Base-by-base conservation (phyloP, 1,139 yeast species). In the Zygosaccharomyces pseudobailii region DNA sequence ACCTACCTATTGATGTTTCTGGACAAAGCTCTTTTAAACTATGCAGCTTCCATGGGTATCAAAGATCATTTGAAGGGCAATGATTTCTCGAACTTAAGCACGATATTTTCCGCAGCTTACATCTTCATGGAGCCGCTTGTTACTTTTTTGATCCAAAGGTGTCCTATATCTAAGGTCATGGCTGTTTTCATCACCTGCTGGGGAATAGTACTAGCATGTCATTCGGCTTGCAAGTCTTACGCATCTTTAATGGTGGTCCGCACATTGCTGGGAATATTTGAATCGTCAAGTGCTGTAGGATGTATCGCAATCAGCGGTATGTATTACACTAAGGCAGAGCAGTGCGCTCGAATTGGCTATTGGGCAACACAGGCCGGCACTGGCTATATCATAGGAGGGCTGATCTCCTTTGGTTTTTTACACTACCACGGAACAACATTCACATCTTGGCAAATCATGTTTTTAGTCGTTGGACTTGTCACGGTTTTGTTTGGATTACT, bases 281-380 rank as follows among this genome's bases (percentile, higher is more conserved):
- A 83, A 59, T 71, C 78, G 40, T 71, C 78, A 3, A 69, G 78
- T 47, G 76, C 82, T 19, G 87, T 85, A 1, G 82, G 82, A 0
- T 76, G 79, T 55, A 76, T 81, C 27, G 72, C 82, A 22, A 69
- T 82, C 30, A 75, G 80, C 6, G 71, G 79, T 10, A 78, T 76
- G 67, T 80, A 78, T 70, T 79, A 76, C 59, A 71, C 69, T 22
- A 71, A 73, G 49, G 70, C 72, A 10, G 84, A 79, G 55, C 81
- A 77, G 50, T 72, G 76, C 47, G 67, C 74, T 25, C 67, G 83
- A 56, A 77, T 78, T 43, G 75, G 80, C 8, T 76, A 70, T 50
- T 78, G 79, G 67, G 65, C 66, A 6, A 57, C 62, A 6, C 67
- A 63, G 48, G 67, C 67, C 8, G 86, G 85, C 33, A 55, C 77